Percentiles rank a stretch among this genome's conserved stretches.
These are phyloP conservation scores for Neospora caninum DNA, from an alignment of 169 alveolate genomes.

Conservation along the genomic window DNA sequence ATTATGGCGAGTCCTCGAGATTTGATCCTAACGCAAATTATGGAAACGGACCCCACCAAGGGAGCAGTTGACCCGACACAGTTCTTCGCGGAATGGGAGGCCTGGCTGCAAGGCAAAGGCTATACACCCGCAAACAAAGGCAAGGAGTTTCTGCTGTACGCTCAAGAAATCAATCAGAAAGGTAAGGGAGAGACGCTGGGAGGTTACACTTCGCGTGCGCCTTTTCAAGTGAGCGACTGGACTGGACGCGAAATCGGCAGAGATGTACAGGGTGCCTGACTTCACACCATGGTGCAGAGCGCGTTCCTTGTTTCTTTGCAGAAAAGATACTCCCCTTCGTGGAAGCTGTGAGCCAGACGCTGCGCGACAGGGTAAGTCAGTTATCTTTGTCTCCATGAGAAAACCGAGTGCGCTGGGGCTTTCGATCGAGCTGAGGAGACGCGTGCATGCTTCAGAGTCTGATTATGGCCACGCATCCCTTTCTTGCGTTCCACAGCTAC, in stretches of 20 bases:
- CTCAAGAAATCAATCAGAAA: not conserved
- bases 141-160: not conserved
- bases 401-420: not conserved
- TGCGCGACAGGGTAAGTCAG: slow-evolving; percentile 6
- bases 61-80: not conserved
- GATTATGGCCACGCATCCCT: not conserved
- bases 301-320: not conserved
- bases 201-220: not conserved
- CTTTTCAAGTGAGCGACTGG: not conserved
- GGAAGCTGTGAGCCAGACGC: not conserved
- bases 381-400: no score
- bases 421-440: not conserved
- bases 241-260: not conserved
- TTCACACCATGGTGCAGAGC: not conserved
- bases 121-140: not conserved
- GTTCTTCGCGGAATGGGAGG: not conserved
- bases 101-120: not conserved
- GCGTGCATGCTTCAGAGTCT: not conserved
- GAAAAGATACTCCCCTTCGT: not conserved
- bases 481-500: not conserved
- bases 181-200: not conserved
- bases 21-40: not conserved
- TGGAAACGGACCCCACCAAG: not conserved
- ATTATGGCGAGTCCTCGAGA: slow-evolving; percentile 41
- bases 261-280: not conserved